phyloP scores from a whole-genome alignment of 208 protist genomes.

The Endotrypanum monterogeii region DNA sequence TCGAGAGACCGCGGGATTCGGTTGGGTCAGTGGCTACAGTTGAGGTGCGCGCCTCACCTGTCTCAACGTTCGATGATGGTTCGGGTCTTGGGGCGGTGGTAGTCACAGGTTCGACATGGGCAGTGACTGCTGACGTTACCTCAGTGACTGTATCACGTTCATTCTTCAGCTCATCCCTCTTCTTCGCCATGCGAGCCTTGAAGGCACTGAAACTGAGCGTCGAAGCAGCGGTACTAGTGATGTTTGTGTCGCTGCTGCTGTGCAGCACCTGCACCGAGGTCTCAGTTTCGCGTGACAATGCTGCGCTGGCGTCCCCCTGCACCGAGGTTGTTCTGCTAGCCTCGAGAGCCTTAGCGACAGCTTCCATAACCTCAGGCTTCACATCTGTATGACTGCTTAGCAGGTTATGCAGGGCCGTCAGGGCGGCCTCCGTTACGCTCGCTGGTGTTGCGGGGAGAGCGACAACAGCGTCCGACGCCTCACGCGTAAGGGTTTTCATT shows the following conservation, averaged over 20 bases:
- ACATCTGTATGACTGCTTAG: slow-evolving; percentile 19
- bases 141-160: slow-evolving; percentile 28
- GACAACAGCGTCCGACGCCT: slow-evolving; percentile 43
- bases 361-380: slow-evolving; percentile 14
- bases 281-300: background rate
- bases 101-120: slow-evolving; percentile 1
- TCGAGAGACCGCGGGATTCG: slow-evolving; percentile 27
- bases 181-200: slow-evolving; percentile 59
- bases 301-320: background rate
- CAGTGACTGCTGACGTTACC: slow-evolving; percentile 20
- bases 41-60: background rate
- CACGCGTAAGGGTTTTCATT: slow-evolving; percentile 51
- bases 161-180: slow-evolving; percentile 55
- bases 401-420: slow-evolving; percentile 30
- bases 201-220: slow-evolving; percentile 55
- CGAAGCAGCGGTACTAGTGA: background rate
- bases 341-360: slow-evolving; percentile 8
- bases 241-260: background rate
- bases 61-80: background rate
- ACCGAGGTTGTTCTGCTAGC: background rate
- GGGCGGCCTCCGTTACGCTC: slow-evolving; percentile 21
- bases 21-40: slow-evolving; percentile 18
- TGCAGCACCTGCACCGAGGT: background rate
- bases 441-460: slow-evolving; percentile 29
- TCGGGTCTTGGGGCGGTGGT: background rate